Percentiles rank a stretch among this genome's conserved stretches.
Evolutionary conservation across 768 basidiomycete genomes (phyloP).

Genomic region (Favolaschia claudopus): DNA sequence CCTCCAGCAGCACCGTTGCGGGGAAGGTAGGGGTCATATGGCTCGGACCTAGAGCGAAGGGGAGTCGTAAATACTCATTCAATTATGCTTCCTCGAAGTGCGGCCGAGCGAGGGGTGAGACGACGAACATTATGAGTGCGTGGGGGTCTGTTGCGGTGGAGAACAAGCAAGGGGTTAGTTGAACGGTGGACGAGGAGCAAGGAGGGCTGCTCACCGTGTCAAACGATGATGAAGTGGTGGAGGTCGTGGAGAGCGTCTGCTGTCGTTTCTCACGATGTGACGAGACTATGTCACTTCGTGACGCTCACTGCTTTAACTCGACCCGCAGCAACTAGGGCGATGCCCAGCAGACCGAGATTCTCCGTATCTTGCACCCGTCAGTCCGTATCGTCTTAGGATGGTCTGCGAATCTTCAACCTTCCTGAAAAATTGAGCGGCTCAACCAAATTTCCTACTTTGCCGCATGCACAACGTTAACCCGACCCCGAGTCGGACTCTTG

Average conservation of each 20-base stretch:
- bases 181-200: not conserved
- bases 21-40: constrained; percentile 98
- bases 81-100: not conserved
- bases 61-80: too few relatives aligned
- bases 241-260: constrained; percentile 14
- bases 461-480: too few relatives aligned
- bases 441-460: too few relatives aligned
- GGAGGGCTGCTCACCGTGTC: constrained; percentile 45
- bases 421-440: too few relatives aligned
- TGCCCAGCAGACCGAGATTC: too few relatives aligned
- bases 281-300: too few relatives aligned
- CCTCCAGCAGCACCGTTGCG: constrained; percentile 75
- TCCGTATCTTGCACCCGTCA: too few relatives aligned
- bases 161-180: not conserved
- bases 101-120: constrained; percentile 21
- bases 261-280: constrained; percentile 3
- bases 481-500: too few relatives aligned
- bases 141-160: constrained; percentile 37
- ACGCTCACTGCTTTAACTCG: too few relatives aligned
- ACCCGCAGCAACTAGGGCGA: too few relatives aligned
- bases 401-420: too few relatives aligned
- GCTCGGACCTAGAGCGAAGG: constrained; percentile 85
- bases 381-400: too few relatives aligned
- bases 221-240: constrained; percentile 41
- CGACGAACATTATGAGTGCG: constrained; percentile 50